A percentile compares a stretch with the other conserved stretches of the same genome.
These are phyloP conservation scores for Parachaetomium inaequale DNA, from an alignment of 495 filamentous ascomycete genomes.

Conservation along the genomic window DNA sequence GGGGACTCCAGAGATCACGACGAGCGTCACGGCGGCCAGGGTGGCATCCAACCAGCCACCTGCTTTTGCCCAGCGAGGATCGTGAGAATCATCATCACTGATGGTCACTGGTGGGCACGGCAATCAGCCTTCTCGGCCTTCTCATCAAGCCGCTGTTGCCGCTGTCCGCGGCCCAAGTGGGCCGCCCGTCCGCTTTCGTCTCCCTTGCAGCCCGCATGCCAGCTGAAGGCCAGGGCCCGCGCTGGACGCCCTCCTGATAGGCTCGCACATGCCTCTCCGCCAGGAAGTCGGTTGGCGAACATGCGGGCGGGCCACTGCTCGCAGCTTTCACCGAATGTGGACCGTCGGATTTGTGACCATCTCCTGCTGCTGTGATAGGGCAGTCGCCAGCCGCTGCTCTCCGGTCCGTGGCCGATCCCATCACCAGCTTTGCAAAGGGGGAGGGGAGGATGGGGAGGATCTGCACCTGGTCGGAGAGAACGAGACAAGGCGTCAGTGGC, in stretches of 20 bases:
- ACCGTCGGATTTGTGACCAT: background rate
- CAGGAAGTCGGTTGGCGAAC: background rate
- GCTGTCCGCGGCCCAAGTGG: background rate
- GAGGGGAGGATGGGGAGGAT: too few species aligned
- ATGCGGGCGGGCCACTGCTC: background rate
- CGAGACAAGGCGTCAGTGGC: background rate
- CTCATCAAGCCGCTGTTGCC: constrained; percentile 8
- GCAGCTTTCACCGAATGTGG: background rate
- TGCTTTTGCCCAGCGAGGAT: background rate
- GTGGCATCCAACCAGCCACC: background rate
- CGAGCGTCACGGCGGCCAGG: background rate
- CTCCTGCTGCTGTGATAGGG: background rate
- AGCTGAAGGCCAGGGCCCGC: constrained; percentile 16
- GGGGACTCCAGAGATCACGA: background rate
- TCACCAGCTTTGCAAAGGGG: background rate
- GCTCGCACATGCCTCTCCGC: background rate
- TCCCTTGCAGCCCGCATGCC: constrained; percentile 16
- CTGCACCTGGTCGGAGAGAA: background rate
- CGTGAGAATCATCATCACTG: background rate
- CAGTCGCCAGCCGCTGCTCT: background rate
- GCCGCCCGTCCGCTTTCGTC: constrained; percentile 10
- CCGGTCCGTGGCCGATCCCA: background rate
- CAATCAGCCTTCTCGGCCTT: background rate
- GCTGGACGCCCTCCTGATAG: constrained; percentile 1
- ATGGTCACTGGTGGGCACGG: background rate